phyloP scores from a whole-genome alignment of 805 yeast species.

The Candida suzukii region DNA sequence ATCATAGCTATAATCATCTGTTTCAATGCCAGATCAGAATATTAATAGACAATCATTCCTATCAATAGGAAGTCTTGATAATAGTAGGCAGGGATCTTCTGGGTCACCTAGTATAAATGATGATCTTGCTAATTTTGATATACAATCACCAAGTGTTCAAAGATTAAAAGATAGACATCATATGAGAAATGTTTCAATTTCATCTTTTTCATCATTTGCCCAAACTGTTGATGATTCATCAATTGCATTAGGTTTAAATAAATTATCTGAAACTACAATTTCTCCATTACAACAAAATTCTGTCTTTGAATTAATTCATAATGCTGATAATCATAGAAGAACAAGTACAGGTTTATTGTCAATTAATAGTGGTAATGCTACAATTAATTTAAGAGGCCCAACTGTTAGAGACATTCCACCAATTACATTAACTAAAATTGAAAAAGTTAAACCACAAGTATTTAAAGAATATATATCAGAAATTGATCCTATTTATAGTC shows the following conservation, averaged over 20 bases:
- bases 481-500: slow-evolving; percentile 37
- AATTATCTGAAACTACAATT: slow-evolving; percentile 29
- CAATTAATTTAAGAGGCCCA: slow-evolving; percentile 53
- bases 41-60: neutral
- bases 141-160: neutral
- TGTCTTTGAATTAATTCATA: slow-evolving; percentile 67
- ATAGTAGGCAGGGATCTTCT: slow-evolving; percentile 1
- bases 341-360: slow-evolving; percentile 23
- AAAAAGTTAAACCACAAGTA: slow-evolving; percentile 33
- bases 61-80: neutral
- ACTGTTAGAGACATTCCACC: slow-evolving; percentile 81
- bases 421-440: slow-evolving; percentile 52
- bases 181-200: slow-evolving; percentile 15
- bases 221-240: slow-evolving; percentile 20
- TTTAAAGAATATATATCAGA: slow-evolving; percentile 37
- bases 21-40: neutral
- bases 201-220: slow-evolving; percentile 21
- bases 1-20: too few relatives aligned
- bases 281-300: slow-evolving; percentile 70
- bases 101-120: slow-evolving; percentile 12
- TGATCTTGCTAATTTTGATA: slow-evolving; percentile 5
- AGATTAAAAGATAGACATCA: slow-evolving; percentile 6
- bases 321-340: slow-evolving; percentile 34
- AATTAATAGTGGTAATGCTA: slow-evolving; percentile 29
- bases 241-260: slow-evolving; percentile 31